Evolutionary conservation across 140 eudicot genomes (phyloP), one percentile per base, ranked within the genome.

Genomic region (Oenanthe javanica): DNA sequence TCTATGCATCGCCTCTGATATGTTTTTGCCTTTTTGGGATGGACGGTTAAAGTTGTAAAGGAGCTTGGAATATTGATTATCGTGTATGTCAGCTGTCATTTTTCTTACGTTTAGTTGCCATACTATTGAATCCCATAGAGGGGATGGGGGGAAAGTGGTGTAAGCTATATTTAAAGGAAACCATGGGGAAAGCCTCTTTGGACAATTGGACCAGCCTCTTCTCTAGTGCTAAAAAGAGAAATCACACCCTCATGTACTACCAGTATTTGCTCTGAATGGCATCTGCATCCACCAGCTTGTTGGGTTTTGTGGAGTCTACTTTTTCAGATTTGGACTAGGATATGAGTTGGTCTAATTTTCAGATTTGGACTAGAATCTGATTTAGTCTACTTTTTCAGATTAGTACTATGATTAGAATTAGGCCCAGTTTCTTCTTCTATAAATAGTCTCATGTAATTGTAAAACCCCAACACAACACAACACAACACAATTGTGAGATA

Each of bases 161-260:
- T 67, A 67, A 67, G 9, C 18, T 36, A 13, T 36, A 14, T 36
- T 69, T 46, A 36, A 8, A 36, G 75, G 42, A 36, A 69, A 69
- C 36, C 10, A 0, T n/a, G 48, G 36, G 48, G 93, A 91, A 72
- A 82, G 21, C 94, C 96, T 38, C 86, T 93, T 75, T 91, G 94
- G 93, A 79, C 88, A 72, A 75, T 88, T 9, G 98, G 98, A 69
- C 46, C 47, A 12, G 4, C 98, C 94, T 18, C 90, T 89, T 23
- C 72, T 93, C 47, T 54, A 15, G 70, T 0, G 85, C 82, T 13
- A 79, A 51, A 45, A 76, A 84, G 67, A 77, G 9, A 83, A 84
- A 9, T 64, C 38, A 76, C 45, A 82, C 66, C 89, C 83, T 12
- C 84, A 87, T n/a, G 63, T 89, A 71, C 21, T 70, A 0, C 79